Evolutionary conservation across 2,329 filamentous ascomycete species (phyloP), one percentile per base, ranked within the genome.

Genomic region (Cladobotryum mycophilum): DNA sequence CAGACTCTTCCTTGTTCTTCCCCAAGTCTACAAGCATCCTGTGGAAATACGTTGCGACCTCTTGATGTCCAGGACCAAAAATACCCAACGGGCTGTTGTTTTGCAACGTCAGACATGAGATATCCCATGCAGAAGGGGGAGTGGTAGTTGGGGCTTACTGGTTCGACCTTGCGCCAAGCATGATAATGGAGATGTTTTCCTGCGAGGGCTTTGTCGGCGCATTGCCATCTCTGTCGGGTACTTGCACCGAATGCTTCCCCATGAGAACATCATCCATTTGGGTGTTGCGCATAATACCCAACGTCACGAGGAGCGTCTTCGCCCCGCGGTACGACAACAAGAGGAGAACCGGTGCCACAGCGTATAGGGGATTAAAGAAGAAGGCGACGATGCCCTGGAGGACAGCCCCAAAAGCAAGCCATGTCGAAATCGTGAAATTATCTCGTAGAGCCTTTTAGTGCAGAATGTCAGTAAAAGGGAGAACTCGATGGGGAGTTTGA

Each of bases 401-500:
- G 12, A 37, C 8, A 14, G 51, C 51, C 9, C 51, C 51, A 8
- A 53, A 40, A 1, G 48, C 43, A 25, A 53, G 25, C 51, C 51
- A 53, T 12, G 48, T 51, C 9, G 48, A 40, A 13, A 53, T 34
- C 11, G 48, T 41, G 20, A 53, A 47, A 25, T 43, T 45, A 6
- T 51, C 48, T 41, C 51, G 48, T 15, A 53, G 9, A 11, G 20
- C n/a, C 51, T 20, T 53, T 14, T 8, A 12, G 15, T 25, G 2
- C 25, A 30, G 9, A 30, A 5, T 12, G 41, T 52, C 11, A 52
- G 45, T 22, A 34, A 18, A 12, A 5, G 18, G 37, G 14, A 44
- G 25, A 5, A 12, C 17, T 20, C 15, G 13, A 5, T 5, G 20
- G 14, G 35, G 5, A n/a, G 5, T 2, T 46, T 5, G 7, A 17